Conservation (phyloP, 2,329 filamentous ascomycete genomes). For the Fusarium equiseti region DNA sequence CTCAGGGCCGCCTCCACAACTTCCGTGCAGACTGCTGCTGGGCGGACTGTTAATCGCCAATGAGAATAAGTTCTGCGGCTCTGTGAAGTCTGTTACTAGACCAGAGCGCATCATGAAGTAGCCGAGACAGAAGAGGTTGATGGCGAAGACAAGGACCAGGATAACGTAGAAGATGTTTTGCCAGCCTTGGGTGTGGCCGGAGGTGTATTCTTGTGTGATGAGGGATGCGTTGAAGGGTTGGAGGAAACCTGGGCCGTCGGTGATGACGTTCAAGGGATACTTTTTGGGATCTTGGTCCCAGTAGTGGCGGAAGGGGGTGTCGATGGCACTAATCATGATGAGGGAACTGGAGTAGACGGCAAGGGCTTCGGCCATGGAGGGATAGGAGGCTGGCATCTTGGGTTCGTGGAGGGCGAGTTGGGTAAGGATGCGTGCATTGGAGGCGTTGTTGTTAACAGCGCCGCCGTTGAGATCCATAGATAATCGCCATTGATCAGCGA, state of each 20-base stretch:
- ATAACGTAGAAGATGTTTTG: conserved; percentile 76
- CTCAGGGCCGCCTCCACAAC: conserved; percentile 55
- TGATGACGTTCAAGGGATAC: conserved; percentile 51
- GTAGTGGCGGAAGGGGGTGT: conserved; percentile 70
- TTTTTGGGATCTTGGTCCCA: conserved; percentile 59
- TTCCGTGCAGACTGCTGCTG: conserved; percentile 53
- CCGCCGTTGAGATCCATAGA: conserved; percentile 70
- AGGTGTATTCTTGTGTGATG: conserved; percentile 76
- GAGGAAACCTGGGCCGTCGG: conserved; percentile 55
- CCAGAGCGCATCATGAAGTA: conserved; percentile 69
- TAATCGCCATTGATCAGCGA: conserved; percentile 66
- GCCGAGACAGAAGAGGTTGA: conserved; percentile 73
- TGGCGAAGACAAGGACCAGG: conserved; percentile 72
- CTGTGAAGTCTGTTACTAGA: conserved; percentile 82
- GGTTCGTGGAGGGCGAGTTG: conserved; percentile 61
- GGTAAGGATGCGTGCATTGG: conserved; percentile 67
- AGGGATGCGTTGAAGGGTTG: conserved; percentile 74
- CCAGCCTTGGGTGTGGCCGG: conserved; percentile 70
- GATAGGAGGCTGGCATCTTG: conserved; percentile 63
- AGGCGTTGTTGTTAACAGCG: conserved; percentile 65
- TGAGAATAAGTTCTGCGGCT: conserved; percentile 80
- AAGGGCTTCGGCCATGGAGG: conserved; percentile 79
- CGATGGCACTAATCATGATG: conserved; percentile 69
- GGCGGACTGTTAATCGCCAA: conserved; percentile 73
- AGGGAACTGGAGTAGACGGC: conserved; percentile 77